A percentile compares a stretch with the other conserved stretches of the same genome.
phyloP scores from a whole-genome alignment of 1,139 yeast genomes.

The Chernovozyma sophiae-reginae region DNA sequence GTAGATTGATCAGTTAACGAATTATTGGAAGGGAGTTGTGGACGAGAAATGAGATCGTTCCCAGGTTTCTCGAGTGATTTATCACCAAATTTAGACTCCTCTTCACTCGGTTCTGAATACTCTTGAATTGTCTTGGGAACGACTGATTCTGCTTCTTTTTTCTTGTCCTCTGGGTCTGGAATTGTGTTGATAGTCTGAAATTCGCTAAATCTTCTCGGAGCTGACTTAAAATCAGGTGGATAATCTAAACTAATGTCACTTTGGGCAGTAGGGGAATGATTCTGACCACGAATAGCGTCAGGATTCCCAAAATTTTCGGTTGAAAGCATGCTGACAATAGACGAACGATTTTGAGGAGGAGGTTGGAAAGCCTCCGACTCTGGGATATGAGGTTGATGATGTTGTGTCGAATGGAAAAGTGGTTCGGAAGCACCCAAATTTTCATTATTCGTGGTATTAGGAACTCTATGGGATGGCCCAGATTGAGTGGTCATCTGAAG shows the following conservation, averaged over 20 bases:
- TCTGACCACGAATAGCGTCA: conserved; percentile 15
- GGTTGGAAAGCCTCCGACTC: background rate
- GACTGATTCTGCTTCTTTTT: conserved; percentile 1
- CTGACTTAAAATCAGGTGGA: conserved; percentile 25
- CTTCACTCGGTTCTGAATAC: conserved; percentile 10
- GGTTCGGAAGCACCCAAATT: too few relatives aligned
- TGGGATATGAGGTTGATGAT: conserved; percentile 1
- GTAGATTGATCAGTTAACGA: conserved; percentile 1
- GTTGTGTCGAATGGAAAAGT: too few relatives aligned
- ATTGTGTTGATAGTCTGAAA: conserved; percentile 3
- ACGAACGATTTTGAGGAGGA: conserved; percentile 14
- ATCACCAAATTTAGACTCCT: too few relatives aligned
- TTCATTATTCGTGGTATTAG: too few relatives aligned
- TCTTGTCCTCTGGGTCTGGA: conserved; percentile 7
- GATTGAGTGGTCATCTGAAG: too few relatives aligned
- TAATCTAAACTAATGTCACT: conserved; percentile 32
- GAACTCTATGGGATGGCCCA: too few relatives aligned
- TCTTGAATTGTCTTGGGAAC: conserved; percentile 13
- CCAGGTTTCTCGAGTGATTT: too few relatives aligned
- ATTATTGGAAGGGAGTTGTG: background rate
- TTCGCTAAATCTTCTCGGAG: conserved; percentile 10
- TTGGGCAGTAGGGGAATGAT: conserved; percentile 27
- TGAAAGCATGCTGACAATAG: conserved; percentile 24
- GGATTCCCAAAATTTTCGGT: conserved; percentile 18
- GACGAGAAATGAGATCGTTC: too few relatives aligned